Evolutionary conservation across 2,329 filamentous ascomycete genomes (phyloP).

Genomic region (Fusarium redolens): DNA sequence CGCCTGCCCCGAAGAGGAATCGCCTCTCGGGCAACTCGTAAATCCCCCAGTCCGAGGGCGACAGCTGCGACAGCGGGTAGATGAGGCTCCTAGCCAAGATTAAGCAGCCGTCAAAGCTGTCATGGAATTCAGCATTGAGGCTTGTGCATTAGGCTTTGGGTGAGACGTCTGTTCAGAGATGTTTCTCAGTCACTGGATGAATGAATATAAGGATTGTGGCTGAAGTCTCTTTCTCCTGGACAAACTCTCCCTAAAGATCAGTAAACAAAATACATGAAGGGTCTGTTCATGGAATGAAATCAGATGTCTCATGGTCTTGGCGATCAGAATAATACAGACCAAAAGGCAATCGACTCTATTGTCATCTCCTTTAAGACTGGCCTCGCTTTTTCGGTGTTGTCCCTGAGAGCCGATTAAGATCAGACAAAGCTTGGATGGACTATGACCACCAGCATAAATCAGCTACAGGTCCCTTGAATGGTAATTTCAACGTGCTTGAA

Average conservation of each 20-base stretch:
- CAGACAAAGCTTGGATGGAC: not conserved
- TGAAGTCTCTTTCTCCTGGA: constrained; percentile 21
- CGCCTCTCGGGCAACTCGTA: not conserved
- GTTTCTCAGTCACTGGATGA: not conserved
- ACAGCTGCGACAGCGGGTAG: not conserved
- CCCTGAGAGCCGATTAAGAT: not conserved
- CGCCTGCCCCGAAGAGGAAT: constrained; percentile 1
- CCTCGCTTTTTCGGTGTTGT: not conserved
- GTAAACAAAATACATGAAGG: not conserved
- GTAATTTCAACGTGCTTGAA: not conserved
- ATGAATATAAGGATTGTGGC: constrained; percentile 19
- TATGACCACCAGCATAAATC: constrained; percentile 1
- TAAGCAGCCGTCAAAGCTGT: constrained; percentile 3
- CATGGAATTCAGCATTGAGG: constrained; percentile 7
- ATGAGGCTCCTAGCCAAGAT: constrained; percentile 22
- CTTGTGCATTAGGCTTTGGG: not conserved
- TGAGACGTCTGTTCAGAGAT: constrained; percentile 10
- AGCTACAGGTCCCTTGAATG: not conserved
- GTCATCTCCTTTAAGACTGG: not conserved
- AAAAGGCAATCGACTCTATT: not conserved
- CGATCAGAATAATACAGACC: constrained; percentile 3
- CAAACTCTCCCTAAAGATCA: constrained; percentile 11
- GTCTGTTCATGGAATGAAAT: not conserved
- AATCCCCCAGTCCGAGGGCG: not conserved
- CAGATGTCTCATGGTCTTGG: not conserved